Conservation (phyloP, 441 rosid species). For the Pelargonium citronellum region DNA sequence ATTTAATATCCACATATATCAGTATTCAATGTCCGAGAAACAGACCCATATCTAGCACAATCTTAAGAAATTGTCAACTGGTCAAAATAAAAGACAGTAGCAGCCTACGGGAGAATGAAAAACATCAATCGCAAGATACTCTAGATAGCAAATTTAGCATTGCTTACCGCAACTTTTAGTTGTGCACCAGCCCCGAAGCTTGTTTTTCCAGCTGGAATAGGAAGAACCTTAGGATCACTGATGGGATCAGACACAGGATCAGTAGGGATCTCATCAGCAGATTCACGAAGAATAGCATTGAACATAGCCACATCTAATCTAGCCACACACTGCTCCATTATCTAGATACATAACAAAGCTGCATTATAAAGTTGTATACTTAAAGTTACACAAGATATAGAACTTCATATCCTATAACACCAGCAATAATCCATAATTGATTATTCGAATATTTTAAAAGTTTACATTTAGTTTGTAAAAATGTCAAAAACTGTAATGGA, state of each 20-base stretch:
- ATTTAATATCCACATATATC: too few relatives aligned
- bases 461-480: slow-evolving; percentile 5
- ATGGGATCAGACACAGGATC: slow-evolving; percentile 98
- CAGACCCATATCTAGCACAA: too few relatives aligned
- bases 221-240: slow-evolving; percentile 71
- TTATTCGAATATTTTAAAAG: not conserved
- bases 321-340: slow-evolving; percentile 94
- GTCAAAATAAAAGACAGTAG: too few relatives aligned
- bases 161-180: slow-evolving; percentile 77
- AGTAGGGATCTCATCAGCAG: slow-evolving; percentile 79
- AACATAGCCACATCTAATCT: slow-evolving; percentile 94
- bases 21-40: too few relatives aligned
- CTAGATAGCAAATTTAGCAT: not conserved
- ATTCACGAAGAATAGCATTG: slow-evolving; percentile 93
- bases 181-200: slow-evolving; percentile 96
- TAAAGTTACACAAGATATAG: not conserved
- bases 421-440: not conserved
- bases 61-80: too few relatives aligned
- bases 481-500: not conserved
- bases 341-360: slow-evolving; percentile 32
- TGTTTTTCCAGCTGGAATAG: slow-evolving; percentile 68
- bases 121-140: too few relatives aligned
- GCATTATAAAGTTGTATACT: slow-evolving; percentile 12
- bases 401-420: not conserved
- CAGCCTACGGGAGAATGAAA: too few relatives aligned